phyloP scores from a whole-genome alignment of 768 basidiomycete genomes.

The Mycena sanguinolenta region DNA sequence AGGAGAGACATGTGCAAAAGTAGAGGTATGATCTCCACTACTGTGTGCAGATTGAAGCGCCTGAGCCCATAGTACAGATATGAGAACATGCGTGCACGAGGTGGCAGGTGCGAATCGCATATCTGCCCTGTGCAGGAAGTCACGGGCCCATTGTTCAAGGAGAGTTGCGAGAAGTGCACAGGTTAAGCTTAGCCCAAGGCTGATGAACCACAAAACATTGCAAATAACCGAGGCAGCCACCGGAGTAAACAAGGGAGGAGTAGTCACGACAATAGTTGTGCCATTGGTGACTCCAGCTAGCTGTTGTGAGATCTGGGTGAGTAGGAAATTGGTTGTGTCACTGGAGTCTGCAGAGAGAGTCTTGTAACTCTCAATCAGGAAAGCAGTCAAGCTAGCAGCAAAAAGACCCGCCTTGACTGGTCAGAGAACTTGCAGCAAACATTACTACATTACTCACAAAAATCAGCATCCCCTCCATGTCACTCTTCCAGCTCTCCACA shows the following conservation, averaged over 20 bases:
- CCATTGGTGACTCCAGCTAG: neutral
- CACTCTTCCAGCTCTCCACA: neutral
- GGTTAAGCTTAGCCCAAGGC: neutral
- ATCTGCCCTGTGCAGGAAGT: neutral
- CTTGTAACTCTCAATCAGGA: neutral
- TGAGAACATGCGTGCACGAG: neutral
- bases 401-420: conserved; percentile 8
- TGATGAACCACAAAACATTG: neutral
- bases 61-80: neutral
- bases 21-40: neutral
- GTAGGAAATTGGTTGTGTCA: neutral
- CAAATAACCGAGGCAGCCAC: neutral
- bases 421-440: no score
- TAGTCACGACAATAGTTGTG: neutral
- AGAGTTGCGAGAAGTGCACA: no score
- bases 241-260: neutral
- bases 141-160: neutral
- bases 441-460: neutral
- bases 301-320: neutral
- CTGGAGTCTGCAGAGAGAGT: neutral
- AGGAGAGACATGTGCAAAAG: neutral
- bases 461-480: conserved; percentile 3
- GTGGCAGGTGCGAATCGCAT: neutral
- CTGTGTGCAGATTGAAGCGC: neutral
- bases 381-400: neutral